Conservation (phyloP, 2,329 filamentous ascomycete species). For the Aspergillus ochraceus region DNA sequence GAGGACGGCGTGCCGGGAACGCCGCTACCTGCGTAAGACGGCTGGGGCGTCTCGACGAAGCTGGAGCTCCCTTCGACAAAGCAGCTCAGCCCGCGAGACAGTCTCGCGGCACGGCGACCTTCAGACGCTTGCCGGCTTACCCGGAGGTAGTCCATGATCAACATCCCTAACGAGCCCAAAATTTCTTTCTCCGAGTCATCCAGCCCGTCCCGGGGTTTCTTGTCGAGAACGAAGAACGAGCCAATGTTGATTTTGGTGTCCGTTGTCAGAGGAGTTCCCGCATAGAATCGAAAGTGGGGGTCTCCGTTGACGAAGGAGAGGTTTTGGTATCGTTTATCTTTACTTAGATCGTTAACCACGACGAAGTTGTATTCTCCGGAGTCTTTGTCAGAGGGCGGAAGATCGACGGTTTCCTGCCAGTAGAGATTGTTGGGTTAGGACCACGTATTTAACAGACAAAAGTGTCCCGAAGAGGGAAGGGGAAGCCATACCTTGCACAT, state of each 20-base stretch:
- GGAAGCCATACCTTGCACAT: slow-evolving; percentile 34
- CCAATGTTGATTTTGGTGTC: slow-evolving; percentile 60
- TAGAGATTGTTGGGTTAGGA: neutral
- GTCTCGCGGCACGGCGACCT: slow-evolving; percentile 54
- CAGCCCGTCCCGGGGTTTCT: slow-evolving; percentile 53
- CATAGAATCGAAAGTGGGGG: slow-evolving; percentile 52
- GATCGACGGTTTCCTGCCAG: slow-evolving; percentile 35
- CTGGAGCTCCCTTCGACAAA: slow-evolving; percentile 55
- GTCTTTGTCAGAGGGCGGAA: slow-evolving; percentile 27
- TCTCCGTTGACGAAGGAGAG: slow-evolving; percentile 35
- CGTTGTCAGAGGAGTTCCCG: slow-evolving; percentile 62
- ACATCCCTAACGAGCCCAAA: slow-evolving; percentile 56
- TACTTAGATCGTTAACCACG: slow-evolving; percentile 40
- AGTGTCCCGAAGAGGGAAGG: neutral
- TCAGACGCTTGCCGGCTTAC: slow-evolving; percentile 52
- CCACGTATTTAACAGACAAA: neutral
- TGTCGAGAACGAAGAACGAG: slow-evolving; percentile 60
- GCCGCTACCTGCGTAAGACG: slow-evolving; percentile 24
- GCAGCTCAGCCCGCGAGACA: slow-evolving; percentile 55
- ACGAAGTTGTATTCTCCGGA: slow-evolving; percentile 28
- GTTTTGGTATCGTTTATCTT: slow-evolving; percentile 40
- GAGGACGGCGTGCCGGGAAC: slow-evolving; percentile 22
- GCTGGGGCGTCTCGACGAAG: slow-evolving; percentile 32
- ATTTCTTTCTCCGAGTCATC: slow-evolving; percentile 43
- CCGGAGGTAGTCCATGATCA: slow-evolving; percentile 63